Evolutionary conservation across 495 filamentous ascomycete species (phyloP), one percentile per base, ranked within the genome.

Genomic region (Delitschia confertaspora): DNA sequence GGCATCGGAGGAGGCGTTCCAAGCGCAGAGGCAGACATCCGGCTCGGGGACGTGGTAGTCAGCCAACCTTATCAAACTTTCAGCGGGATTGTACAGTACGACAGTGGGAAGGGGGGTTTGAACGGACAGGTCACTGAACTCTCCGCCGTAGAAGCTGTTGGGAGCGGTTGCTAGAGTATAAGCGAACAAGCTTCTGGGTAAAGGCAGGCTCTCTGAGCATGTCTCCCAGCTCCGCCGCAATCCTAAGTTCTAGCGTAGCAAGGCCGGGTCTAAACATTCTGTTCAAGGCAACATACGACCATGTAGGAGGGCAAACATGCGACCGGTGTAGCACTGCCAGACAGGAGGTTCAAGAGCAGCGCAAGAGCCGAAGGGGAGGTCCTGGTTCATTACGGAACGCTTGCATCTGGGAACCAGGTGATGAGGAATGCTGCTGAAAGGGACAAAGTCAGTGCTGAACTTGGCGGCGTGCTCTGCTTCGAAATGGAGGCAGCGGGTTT

Each of bases 1-100:
- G 69, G 68, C 9, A 69, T 70, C 19, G 67, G 61, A 9, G 66
- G 64, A 19, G 67, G 65, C 2, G 55, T 59, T 6, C 63, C 67
- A 7, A 60, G 32, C 19, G 7, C 6, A 5, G 43, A 53, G 13
- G 41, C 59, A 34, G 55, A 67, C 45, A 61, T 73, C 4, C 60
- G 62, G 6, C 61, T 71, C 4, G 69, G 69, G 16, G 68, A 70
- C 44, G 47, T 70, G 25, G 64, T 67, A 3, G 55, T 70, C 22
- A 59, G 66, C 34, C 19, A 45, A 7, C 58, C 61, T 1, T 13
- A 32, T 6, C 27, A 45, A 14, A 20, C 4, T 9, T 44, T 47
- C 3, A 53, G 55, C 6, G 66, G 59, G 1, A 60, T 68, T 0
- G 18, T 65, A 26, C 63, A 69, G 23, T 66, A 65, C 34, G 65